Conservation (phyloP, 805 yeast species). For the Sugiyamaella mastotermitis region DNA sequence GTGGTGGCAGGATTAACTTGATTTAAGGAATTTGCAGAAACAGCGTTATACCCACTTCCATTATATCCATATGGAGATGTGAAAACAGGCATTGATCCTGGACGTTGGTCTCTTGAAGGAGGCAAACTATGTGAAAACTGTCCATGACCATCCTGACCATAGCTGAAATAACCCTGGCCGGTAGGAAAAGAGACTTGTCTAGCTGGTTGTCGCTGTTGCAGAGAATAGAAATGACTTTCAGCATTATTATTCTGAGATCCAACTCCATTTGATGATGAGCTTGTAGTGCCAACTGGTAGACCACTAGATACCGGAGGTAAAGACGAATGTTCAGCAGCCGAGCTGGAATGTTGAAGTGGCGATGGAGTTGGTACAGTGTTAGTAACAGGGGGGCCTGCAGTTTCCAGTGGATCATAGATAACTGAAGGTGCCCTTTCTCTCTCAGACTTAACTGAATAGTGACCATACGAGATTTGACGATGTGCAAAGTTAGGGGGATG, state of each 20-base stretch:
- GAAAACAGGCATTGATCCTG: conserved; percentile 23
- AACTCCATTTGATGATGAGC: too few relatives aligned
- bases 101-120: conserved; percentile 21
- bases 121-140: too few relatives aligned
- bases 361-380: neutral
- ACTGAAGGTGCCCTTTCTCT: conserved; percentile 20
- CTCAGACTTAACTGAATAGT: conserved; percentile 3
- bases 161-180: neutral
- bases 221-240: too few relatives aligned
- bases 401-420: conserved; percentile 19
- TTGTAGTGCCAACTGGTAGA: too few relatives aligned
- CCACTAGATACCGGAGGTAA: too few relatives aligned
- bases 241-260: too few relatives aligned
- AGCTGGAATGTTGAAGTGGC: neutral
- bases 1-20: too few relatives aligned
- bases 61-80: conserved; percentile 5
- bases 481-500: conserved; percentile 1
- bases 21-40: too few relatives aligned
- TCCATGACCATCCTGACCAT: neutral
- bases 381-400: conserved; percentile 8
- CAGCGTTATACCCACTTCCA: neutral
- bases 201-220: conserved; percentile 6
- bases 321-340: neutral
- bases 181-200: conserved; percentile 1
- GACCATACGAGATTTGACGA: conserved; percentile 2